Conservation (phyloP, 164 flowering plant species). For the Vitis rotundifolia region DNA sequence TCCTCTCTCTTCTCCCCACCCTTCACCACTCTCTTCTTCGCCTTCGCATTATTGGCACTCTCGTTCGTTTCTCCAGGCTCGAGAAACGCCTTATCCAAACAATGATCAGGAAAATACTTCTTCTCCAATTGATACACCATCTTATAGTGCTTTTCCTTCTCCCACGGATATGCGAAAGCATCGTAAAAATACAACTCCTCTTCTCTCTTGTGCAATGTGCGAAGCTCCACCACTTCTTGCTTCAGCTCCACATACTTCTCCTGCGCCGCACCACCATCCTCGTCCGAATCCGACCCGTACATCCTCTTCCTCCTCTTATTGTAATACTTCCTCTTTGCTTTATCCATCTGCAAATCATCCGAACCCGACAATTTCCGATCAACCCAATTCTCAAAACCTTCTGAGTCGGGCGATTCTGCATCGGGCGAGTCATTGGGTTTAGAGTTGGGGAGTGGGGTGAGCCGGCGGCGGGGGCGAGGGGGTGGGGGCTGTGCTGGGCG, state of each 20-base stretch:
- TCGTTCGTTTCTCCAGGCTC: slow-evolving; percentile 49
- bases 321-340: slow-evolving; percentile 83
- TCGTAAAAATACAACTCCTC: slow-evolving; percentile 88
- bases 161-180: slow-evolving; percentile 89
- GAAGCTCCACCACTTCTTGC: slow-evolving; percentile 77
- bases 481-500: slow-evolving; percentile 47
- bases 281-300: slow-evolving; percentile 83
- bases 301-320: slow-evolving; percentile 76
- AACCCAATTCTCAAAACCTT: slow-evolving; percentile 65
- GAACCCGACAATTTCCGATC: slow-evolving; percentile 41
- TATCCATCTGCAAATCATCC: slow-evolving; percentile 44
- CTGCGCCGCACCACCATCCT: slow-evolving; percentile 31
- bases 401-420: slow-evolving; percentile 23
- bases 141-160: slow-evolving; percentile 92
- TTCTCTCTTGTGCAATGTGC: slow-evolving; percentile 69
- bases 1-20: slow-evolving; percentile 17
- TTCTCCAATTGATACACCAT: slow-evolving; percentile 98
- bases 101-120: slow-evolving; percentile 91
- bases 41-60: slow-evolving; percentile 14
- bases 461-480: slow-evolving; percentile 29
- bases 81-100: slow-evolving; percentile 88
- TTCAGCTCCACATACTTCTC: slow-evolving; percentile 68
- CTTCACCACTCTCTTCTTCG: slow-evolving; percentile 18
- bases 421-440: slow-evolving; percentile 28
- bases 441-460: slow-evolving; percentile 20